phyloP scores from a whole-genome alignment of 148 eudicot species.

The Polygonum aviculare region DNA sequence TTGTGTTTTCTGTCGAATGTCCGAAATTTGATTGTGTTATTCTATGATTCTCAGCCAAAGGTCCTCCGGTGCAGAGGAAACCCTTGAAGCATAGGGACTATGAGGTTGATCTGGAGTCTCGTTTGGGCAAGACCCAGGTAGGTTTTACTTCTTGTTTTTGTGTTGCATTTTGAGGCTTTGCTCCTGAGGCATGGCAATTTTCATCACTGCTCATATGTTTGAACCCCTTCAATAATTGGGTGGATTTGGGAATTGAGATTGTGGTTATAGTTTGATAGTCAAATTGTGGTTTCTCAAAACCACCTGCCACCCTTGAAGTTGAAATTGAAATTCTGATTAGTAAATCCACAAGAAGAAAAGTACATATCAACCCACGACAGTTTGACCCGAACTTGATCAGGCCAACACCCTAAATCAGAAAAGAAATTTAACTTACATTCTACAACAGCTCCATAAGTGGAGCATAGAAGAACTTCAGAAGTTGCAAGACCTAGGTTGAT shows the following conservation, averaged over 20 bases:
- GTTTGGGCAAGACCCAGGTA: constrained; percentile 98
- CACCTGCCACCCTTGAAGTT: not conserved
- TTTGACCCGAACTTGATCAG: not conserved
- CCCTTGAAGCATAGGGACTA: constrained; percentile 96
- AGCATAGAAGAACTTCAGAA: no score
- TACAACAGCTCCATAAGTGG: not conserved
- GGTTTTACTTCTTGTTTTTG: not conserved
- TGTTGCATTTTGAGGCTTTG: not conserved
- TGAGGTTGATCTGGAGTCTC: constrained; percentile 98
- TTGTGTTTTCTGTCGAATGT: not conserved
- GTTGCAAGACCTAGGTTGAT: not conserved
- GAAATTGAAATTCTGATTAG: not conserved
- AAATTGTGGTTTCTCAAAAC: not conserved
- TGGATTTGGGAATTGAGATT: not conserved
- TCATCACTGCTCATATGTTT: not conserved
- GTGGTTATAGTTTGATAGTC: not conserved
- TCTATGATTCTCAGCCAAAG: constrained; percentile 55
- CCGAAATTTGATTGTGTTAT: constrained; percentile 6
- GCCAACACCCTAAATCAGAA: not conserved
- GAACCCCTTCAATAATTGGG: not conserved
- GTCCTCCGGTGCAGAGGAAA: constrained; percentile 86
- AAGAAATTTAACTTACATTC: not conserved
- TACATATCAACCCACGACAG: not conserved
- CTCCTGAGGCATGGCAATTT: not conserved
- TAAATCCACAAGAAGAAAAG: not conserved